These are phyloP conservation scores for Nymphaea thermarum DNA, from an alignment of 164 flowering plant genomes.

Conservation along the genomic window DNA sequence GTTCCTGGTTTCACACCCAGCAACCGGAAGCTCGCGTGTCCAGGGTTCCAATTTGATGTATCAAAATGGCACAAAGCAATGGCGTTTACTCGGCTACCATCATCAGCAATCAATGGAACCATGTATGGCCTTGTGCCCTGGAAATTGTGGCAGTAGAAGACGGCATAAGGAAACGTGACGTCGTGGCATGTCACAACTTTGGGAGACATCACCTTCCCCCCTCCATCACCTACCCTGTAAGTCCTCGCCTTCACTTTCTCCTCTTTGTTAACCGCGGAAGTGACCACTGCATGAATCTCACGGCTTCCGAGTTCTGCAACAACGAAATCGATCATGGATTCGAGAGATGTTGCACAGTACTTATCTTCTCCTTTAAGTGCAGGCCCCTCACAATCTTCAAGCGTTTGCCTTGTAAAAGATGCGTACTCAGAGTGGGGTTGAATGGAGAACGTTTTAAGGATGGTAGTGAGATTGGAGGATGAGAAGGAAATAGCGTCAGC, in stretches of 20 bases:
- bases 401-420: conserved; percentile 10
- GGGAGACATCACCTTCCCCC: conserved; percentile 5
- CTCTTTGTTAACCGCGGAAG: conserved; percentile 8
- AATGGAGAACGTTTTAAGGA: conserved; percentile 16
- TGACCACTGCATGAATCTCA: conserved; percentile 1
- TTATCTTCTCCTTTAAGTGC: conserved; percentile 12
- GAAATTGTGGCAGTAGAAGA: conserved; percentile 21
- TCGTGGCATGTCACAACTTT: conserved; percentile 18
- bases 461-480: conserved; percentile 14
- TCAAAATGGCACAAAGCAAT: conserved; percentile 22
- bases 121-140: conserved; percentile 11
- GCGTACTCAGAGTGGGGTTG: conserved; percentile 22
- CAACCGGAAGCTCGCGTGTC: conserved; percentile 24
- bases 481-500: conserved; percentile 32
- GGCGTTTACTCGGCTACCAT: conserved; percentile 18
- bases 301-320: conserved; percentile 14
- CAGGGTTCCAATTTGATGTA: conserved; percentile 25
- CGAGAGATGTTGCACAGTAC: conserved; percentile 19
- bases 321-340: conserved; percentile 19
- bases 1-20: conserved; percentile 28
- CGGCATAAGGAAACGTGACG: conserved; percentile 17
- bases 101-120: conserved; percentile 18
- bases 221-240: conserved; percentile 9
- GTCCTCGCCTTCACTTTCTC: conserved; percentile 1
- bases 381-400: conserved; percentile 15